Evolutionary conservation across 176 grass and related monocot genomes (phyloP).

Genomic region (Phragmites australis): DNA sequence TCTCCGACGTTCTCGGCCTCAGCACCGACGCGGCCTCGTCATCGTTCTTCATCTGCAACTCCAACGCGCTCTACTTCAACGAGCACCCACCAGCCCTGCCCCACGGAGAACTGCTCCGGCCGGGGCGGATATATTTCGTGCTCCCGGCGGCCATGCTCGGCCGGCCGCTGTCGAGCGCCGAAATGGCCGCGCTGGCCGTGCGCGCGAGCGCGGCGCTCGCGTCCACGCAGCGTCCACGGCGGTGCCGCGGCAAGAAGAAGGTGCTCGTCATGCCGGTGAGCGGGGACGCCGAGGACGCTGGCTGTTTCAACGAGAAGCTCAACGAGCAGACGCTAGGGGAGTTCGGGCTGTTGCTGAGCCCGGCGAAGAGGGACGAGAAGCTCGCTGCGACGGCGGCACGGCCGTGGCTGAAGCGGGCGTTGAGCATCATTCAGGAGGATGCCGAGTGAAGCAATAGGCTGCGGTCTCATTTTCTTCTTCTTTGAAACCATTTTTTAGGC

Average conservation of each 20-base stretch:
- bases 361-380: background rate
- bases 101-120: slow-evolving; percentile 20
- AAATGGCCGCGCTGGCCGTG: slow-evolving; percentile 50
- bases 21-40: background rate
- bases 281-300: background rate
- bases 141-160: slow-evolving; percentile 45
- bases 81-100: background rate
- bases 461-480: background rate
- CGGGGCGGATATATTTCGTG: slow-evolving; percentile 53
- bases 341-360: background rate
- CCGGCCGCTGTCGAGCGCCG: slow-evolving; percentile 25
- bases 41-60: slow-evolving; percentile 49
- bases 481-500: background rate
- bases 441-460: background rate
- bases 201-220: slow-evolving; percentile 48
- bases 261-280: slow-evolving; percentile 39
- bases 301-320: slow-evolving; percentile 28
- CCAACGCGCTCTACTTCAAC: slow-evolving; percentile 52
- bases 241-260: background rate
- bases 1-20: background rate
- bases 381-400: background rate
- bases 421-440: slow-evolving; percentile 28
- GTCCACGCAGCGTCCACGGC: background rate
- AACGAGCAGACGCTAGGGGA: slow-evolving; percentile 30
- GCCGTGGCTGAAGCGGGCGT: slow-evolving; percentile 2